These are phyloP conservation scores for Gynandropsis gynandra DNA, from an alignment of 345 rosid genomes.

Conservation along the genomic window DNA sequence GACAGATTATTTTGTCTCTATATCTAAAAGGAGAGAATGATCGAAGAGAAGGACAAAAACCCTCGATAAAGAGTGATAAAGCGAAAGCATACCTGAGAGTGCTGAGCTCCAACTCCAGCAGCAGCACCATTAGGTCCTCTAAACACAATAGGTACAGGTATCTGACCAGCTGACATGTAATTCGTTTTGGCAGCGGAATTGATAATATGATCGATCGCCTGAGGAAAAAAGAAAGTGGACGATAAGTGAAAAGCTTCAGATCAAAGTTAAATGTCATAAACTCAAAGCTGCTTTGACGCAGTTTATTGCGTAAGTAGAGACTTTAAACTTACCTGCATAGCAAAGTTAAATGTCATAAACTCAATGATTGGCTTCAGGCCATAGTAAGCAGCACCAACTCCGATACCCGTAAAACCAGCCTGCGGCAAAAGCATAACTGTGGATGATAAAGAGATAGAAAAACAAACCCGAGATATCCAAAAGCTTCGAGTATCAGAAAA, in stretches of 20 bases:
- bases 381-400: constrained; percentile 91
- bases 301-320: constrained; percentile 11
- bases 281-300: not conserved
- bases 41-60: constrained; percentile 3
- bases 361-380: constrained; percentile 82
- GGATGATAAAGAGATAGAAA: constrained; percentile 10
- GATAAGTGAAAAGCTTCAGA: not conserved
- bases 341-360: constrained; percentile 92
- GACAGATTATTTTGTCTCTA: not conserved
- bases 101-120: constrained; percentile 98
- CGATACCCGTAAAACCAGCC: constrained; percentile 98
- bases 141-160: constrained; percentile 76
- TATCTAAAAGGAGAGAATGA: not conserved
- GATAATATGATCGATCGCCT: constrained; percentile 93
- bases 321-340: constrained; percentile 62
- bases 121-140: constrained; percentile 99
- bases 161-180: constrained; percentile 88
- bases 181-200: constrained; percentile 83
- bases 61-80: not conserved
- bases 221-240: constrained; percentile 4
- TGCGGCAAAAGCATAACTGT: constrained; percentile 3
- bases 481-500: not conserved
- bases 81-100: constrained; percentile 56
- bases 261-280: not conserved
- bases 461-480: constrained; percentile 4